Base-by-base conservation (phyloP, 1,284 basidiomycete genomes). In the Meira miltonrushii region DNA sequence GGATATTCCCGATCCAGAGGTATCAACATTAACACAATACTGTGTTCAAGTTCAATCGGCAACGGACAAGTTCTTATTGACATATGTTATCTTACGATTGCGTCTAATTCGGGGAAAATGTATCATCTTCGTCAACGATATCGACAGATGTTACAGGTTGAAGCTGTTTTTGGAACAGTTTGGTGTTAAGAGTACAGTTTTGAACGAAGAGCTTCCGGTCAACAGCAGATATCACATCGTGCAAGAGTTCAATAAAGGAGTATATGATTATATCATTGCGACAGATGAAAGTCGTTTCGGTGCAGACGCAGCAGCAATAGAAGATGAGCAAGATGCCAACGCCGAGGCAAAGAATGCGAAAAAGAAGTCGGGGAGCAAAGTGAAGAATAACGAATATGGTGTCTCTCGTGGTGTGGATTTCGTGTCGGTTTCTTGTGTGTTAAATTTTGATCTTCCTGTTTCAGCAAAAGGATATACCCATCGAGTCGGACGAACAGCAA, bases 121-220 rank as follows among this genome's bases (percentile, higher is more conserved):
- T 67, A 88, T 99, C 68, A 81, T 99, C 53, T 99, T 99, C 72
- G 95, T 98, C 58, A 98, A 98, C 81, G 88, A 92, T 74, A 88
- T 96, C 52, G 94, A 97, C 72, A 86, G 95, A 28, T 88, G 88
- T 50, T 97, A 96, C 78, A 88, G 92, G 57, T 82, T 97, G 62
- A 95, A 96, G 79, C 85, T 99, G 28, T 99, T 98, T 81, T 82
- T 99, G 55, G 95, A 98, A 77, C 93, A 97, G 79, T 98, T 97
- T 72, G 94, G 91, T 0, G 89, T 98, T 78, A 92, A 92, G 79
- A 89, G 88, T 66, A 97, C 93, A 70, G 93, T 99, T 0, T 84
- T 99, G 41, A 97, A 99, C 74, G 91, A 91, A 15, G 95, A 98
- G 79, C 81, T 99, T 50, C 95, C 95, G 0, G 81, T 97, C 60